Base-by-base conservation (phyloP, 1,284 basidiomycete species). In the Leccinum solheimii region DNA sequence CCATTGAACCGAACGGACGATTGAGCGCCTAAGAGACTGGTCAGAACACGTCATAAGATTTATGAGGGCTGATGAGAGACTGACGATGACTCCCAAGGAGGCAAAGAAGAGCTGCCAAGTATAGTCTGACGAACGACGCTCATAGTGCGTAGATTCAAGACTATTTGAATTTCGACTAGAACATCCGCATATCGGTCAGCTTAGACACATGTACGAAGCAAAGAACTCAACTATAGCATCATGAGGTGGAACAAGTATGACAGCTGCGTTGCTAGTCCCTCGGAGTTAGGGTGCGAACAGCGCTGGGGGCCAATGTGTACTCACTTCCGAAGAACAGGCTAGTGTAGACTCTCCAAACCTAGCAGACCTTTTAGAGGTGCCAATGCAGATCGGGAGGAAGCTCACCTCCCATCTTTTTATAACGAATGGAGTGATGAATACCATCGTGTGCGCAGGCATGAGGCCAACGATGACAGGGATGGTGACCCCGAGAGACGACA, bases 321-420 rank as follows among this genome's bases (percentile, higher is more conserved):
- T 75, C 60, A 89, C 91, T 82, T 67, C 88, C 92, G 27, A 88
- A 79, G 71, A 94, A 92, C 80, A 94, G 90, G 55, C 86, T 87
- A 1, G 91, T 89, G 69, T 85, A 84, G 10, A 90, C 67, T 66
- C 94, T 81, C 91, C 92, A 94, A 55, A 95, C 27, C 86, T 95
- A 72, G 57, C 50, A 62, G 49, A 27, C 23, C 19, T 34, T 30
- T 61, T 7, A 57, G 56, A 34, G 7, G 27, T 30, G 55, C 55
- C n/a, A 30, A 55, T 32, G 32, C 21, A 30, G 48, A 52, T 60
- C 64, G 26, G 14, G 49, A 56, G 26, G 63, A 61, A 50, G 66
- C 83, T 64, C 61, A 88, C 90, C 81, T 92, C 80, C 27, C 81
- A 79, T 49, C 73, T 75, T 58, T 75, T 68, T 7, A 76, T 77